Evolutionary conservation across 306 rosid genomes (phyloP).

Genomic region (Cucurbita argyrosperma): DNA sequence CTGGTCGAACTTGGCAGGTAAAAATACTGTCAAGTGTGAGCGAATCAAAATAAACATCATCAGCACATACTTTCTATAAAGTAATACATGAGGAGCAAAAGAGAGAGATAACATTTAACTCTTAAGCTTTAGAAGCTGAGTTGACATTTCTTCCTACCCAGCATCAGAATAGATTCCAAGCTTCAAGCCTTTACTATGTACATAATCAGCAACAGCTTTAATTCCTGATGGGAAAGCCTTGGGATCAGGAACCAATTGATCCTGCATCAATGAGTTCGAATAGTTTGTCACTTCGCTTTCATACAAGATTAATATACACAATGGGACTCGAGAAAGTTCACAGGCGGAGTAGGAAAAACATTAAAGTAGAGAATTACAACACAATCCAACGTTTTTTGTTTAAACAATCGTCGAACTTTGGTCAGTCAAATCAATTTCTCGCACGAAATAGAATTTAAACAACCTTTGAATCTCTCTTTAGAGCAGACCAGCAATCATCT

Average conservation of each 20-base stretch:
- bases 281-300: neutral
- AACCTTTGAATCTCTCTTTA: constrained; percentile 43
- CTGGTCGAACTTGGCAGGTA: constrained; percentile 96
- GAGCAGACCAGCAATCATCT: constrained; percentile 91
- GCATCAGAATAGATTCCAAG: constrained; percentile 96
- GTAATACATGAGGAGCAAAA: neutral
- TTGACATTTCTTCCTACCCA: constrained; percentile 49
- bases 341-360: neutral
- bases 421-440: neutral
- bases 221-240: constrained; percentile 84
- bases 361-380: neutral
- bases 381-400: neutral
- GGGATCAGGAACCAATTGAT: constrained; percentile 50
- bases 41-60: constrained; percentile 10
- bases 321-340: neutral
- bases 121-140: constrained; percentile 10
- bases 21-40: constrained; percentile 32
- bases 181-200: constrained; percentile 75
- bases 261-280: constrained; percentile 25
- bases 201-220: constrained; percentile 75
- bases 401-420: neutral
- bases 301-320: neutral
- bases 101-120: neutral
- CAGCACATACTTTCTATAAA: neutral
- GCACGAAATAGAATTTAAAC: constrained; percentile 8